Conservation (phyloP, 139 green algal species). For the Pleodorina starrii region DNA sequence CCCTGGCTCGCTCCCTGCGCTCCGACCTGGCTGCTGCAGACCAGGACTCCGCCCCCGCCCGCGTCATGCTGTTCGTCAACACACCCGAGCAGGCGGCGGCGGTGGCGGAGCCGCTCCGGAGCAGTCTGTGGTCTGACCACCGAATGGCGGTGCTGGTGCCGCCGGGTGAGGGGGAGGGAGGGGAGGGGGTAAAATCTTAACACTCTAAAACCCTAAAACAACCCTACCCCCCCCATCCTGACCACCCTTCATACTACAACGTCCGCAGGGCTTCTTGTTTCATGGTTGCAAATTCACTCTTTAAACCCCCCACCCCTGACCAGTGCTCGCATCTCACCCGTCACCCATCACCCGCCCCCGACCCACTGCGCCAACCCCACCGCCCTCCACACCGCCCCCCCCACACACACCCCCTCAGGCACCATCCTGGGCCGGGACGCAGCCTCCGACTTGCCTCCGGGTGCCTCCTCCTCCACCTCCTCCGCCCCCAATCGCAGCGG, state of each 20-base stretch:
- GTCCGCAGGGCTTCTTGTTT: no score
- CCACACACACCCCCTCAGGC: neutral
- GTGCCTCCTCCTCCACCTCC: neutral
- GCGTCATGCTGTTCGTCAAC: constrained; percentile 74
- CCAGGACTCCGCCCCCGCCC: constrained; percentile 64
- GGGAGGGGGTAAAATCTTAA: neutral
- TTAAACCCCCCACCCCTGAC: no score
- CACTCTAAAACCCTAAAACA: no score
- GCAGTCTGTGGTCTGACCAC: constrained; percentile 85
- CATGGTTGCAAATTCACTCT: no score
- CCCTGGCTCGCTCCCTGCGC: constrained; percentile 72
- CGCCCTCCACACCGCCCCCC: neutral
- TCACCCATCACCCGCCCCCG: no score
- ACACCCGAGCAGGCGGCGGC: constrained; percentile 58
- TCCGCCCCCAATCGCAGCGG: neutral
- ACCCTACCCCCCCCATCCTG: no score
- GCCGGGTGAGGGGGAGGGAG: constrained; percentile 34
- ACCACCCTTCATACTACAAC: no score
- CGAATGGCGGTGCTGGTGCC: constrained; percentile 86
- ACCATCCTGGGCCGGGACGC: constrained; percentile 10
- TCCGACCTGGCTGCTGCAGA: constrained; percentile 65
- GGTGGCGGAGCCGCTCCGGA: constrained; percentile 75
- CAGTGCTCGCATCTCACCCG: no score
- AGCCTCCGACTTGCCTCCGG: neutral
- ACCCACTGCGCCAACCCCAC: no score